phyloP scores from a whole-genome alignment of 2,329 filamentous ascomycete species.

The Penicillium sp. region DNA sequence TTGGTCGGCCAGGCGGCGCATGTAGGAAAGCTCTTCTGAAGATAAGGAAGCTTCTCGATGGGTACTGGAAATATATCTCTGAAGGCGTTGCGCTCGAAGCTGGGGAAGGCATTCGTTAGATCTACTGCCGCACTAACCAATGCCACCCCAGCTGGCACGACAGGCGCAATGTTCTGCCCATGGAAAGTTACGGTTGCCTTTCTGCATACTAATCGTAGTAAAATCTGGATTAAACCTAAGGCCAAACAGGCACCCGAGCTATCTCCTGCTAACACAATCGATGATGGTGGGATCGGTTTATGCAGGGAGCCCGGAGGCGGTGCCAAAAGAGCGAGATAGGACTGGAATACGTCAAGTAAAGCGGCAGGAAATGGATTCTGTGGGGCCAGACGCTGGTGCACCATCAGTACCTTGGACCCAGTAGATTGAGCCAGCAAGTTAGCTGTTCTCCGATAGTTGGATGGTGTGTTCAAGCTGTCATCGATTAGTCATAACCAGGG shows the following conservation, averaged over 20 bases:
- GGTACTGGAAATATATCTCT: neutral
- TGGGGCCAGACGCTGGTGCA: neutral
- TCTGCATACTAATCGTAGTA: neutral
- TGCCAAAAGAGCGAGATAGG: neutral
- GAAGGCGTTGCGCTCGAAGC: neutral
- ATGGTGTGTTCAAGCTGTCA: neutral
- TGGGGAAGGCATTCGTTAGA: neutral
- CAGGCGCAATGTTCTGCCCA: neutral
- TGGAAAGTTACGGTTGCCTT: neutral
- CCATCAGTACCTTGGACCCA: neutral
- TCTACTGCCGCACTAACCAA: neutral
- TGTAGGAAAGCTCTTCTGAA: neutral
- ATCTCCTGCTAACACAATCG: neutral
- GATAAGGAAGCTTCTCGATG: neutral
- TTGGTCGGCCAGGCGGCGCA: neutral
- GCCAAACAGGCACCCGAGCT: neutral
- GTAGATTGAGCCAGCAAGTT: neutral
- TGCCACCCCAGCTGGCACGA: neutral
- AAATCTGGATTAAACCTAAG: neutral
- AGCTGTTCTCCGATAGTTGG: neutral
- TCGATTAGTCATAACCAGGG: no score
- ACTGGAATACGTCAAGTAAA: neutral
- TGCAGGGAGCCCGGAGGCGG: neutral
- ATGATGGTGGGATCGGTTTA: neutral
- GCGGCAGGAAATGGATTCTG: neutral